Percentiles rank a stretch among this genome's conserved stretches.
phyloP scores from a whole-genome alignment of 2,329 filamentous ascomycete species.

The Metarhizium anisopliae region DNA sequence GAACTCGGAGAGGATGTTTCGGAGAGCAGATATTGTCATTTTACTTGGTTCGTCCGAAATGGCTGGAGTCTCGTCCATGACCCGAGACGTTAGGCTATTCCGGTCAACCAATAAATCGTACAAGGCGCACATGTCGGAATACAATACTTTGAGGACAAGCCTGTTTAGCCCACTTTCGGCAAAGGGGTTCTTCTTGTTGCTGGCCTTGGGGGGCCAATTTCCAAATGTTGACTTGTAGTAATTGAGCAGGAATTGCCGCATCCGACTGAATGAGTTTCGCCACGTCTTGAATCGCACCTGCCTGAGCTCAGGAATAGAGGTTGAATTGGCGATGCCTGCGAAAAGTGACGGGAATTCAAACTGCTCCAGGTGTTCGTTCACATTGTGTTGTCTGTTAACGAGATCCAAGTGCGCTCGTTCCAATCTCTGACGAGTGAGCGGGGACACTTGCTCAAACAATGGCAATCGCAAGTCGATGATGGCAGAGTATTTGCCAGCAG shows the following conservation, averaged over 20 bases:
- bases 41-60: conserved; percentile 49
- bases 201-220: conserved; percentile 84
- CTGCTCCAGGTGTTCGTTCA: conserved; percentile 66
- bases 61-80: conserved; percentile 55
- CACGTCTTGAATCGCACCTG: conserved; percentile 76
- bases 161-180: conserved; percentile 81
- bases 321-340: conserved; percentile 78
- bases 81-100: conserved; percentile 66
- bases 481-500: conserved; percentile 75
- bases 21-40: conserved; percentile 59
- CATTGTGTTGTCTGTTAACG: conserved; percentile 58
- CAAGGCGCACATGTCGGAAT: conserved; percentile 74
- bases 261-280: conserved; percentile 64
- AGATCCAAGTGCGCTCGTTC: conserved; percentile 77
- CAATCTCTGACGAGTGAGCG: conserved; percentile 66
- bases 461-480: conserved; percentile 58
- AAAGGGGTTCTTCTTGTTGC: conserved; percentile 84
- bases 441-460: conserved; percentile 61
- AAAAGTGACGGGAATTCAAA: conserved; percentile 92
- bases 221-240: conserved; percentile 55
- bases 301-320: conserved; percentile 66
- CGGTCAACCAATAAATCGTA: conserved; percentile 88
- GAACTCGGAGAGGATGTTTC: conserved; percentile 76
- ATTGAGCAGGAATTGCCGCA: conserved; percentile 62
- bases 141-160: conserved; percentile 70